Evolutionary conservation across 441 rosid species (phyloP).

Genomic region (Breynia disticha): DNA sequence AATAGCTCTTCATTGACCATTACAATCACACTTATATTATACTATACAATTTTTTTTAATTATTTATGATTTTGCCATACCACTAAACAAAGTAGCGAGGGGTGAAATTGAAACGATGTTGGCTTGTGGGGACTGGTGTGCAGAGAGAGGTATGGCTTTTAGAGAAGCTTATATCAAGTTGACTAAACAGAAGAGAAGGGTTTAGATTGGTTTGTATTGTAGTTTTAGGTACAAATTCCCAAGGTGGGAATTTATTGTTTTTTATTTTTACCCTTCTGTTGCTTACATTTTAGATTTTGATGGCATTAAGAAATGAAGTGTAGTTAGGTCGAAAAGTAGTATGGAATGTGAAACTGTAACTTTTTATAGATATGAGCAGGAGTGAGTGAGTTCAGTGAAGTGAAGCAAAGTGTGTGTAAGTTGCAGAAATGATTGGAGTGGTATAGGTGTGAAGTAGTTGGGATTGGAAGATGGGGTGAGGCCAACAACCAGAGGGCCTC

Average conservation of each 20-base stretch:
- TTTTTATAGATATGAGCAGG: neutral
- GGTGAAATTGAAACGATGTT: slow-evolving; percentile 23
- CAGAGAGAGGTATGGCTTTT: slow-evolving; percentile 34
- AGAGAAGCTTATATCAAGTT: slow-evolving; percentile 15
- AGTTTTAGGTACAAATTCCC: neutral
- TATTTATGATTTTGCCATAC: slow-evolving; percentile 13
- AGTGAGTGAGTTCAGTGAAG: neutral
- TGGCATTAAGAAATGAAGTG: too few species aligned
- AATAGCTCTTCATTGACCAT: slow-evolving; percentile 45
- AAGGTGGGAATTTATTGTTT: too few species aligned
- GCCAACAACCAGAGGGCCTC: slow-evolving; percentile 32
- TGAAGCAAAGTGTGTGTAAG: neutral
- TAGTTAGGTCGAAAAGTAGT: too few species aligned
- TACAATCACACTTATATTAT: neutral
- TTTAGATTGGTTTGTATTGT: neutral
- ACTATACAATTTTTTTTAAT: neutral
- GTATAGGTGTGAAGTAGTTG: slow-evolving; percentile 18
- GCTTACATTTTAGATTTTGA: too few species aligned
- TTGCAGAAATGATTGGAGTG: neutral
- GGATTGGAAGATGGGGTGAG: slow-evolving; percentile 21
- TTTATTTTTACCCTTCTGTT: too few species aligned
- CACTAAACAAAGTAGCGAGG: slow-evolving; percentile 21
- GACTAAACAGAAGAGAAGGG: slow-evolving; percentile 7
- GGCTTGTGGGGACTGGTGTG: slow-evolving; percentile 31
- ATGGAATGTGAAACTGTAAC: too few species aligned